Evolutionary conservation across 192 early-diverging fungal species (phyloP).

Genomic region (Backusella liffmaniae): DNA sequence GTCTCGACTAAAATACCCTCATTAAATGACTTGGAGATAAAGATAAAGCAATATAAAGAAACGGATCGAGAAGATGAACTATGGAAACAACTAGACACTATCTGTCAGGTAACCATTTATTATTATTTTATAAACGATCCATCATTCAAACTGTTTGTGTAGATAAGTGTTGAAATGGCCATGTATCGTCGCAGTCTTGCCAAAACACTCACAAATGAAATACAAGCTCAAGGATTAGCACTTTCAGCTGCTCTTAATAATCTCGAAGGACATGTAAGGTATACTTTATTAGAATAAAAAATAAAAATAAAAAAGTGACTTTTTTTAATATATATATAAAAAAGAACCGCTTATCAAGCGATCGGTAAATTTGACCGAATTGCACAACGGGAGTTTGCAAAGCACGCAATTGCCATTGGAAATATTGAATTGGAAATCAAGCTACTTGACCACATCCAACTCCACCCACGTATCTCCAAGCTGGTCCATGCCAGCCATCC

Average conservation of each 20-base stretch:
- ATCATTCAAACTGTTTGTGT: not conserved
- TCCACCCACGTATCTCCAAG: not conserved
- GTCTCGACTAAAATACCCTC: not conserved
- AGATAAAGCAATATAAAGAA: not conserved
- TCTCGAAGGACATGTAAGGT: constrained; percentile 13
- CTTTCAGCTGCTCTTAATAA: constrained; percentile 10
- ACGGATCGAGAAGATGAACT: not conserved
- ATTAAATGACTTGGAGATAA: not conserved
- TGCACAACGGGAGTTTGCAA: constrained; percentile 15
- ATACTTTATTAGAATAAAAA: not conserved
- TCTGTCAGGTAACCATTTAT: not conserved
- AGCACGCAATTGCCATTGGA: not conserved
- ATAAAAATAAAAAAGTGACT: not conserved
- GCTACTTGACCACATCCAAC: not conserved
- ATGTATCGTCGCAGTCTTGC: not conserved
- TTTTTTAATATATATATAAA: not conserved
- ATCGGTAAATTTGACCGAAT: constrained; percentile 17
- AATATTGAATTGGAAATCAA: constrained; percentile 2
- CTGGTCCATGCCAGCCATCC: not conserved
- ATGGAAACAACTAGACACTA: not conserved
- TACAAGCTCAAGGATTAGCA: constrained; percentile 1
- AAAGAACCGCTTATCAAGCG: constrained; percentile 11
- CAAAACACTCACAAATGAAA: not conserved
- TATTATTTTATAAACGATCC: not conserved
- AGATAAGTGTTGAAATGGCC: constrained; percentile 5